Evolutionary conservation across 352 stramenopile genomes (phyloP).

Genomic region (Phytophthora ohioensis): DNA sequence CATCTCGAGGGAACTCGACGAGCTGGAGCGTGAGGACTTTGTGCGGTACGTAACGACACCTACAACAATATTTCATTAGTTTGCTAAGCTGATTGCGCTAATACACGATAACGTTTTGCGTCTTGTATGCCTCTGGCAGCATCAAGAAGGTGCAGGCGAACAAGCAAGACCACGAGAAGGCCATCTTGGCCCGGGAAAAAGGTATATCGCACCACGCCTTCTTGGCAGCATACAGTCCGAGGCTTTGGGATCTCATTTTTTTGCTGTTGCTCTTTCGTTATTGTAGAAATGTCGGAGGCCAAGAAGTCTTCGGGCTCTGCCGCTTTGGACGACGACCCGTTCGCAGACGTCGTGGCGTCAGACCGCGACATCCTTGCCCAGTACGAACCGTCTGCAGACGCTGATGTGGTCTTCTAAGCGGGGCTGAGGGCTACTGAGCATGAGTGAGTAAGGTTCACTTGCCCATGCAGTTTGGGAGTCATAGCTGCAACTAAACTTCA

Average conservation of each 20-base stretch:
- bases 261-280: neutral
- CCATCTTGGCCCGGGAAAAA: conserved; percentile 64
- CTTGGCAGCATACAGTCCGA: neutral
- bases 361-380: conserved; percentile 85
- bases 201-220: conserved; percentile 31
- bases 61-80: neutral
- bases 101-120: neutral
- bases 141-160: conserved; percentile 99
- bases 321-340: conserved; percentile 63
- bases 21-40: conserved; percentile 98
- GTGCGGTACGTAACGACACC: conserved; percentile 57
- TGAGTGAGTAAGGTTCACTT: conserved; percentile 9
- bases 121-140: conserved; percentile 39
- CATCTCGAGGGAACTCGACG: conserved; percentile 98
- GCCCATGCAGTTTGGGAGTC: conserved; percentile 11
- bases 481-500: conserved; percentile 26
- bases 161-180: conserved; percentile 93
- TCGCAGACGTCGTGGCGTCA: conserved; percentile 73
- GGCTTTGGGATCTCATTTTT: neutral
- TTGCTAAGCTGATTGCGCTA: neutral
- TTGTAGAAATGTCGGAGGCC: conserved; percentile 21
- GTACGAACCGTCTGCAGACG: conserved; percentile 76
- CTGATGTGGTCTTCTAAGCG: conserved; percentile 84
- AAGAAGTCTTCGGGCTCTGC: conserved; percentile 20
- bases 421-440: neutral